Evolutionary conservation across 768 basidiomycete genomes (phyloP).

Genomic region (Auricularia auricula-judae): DNA sequence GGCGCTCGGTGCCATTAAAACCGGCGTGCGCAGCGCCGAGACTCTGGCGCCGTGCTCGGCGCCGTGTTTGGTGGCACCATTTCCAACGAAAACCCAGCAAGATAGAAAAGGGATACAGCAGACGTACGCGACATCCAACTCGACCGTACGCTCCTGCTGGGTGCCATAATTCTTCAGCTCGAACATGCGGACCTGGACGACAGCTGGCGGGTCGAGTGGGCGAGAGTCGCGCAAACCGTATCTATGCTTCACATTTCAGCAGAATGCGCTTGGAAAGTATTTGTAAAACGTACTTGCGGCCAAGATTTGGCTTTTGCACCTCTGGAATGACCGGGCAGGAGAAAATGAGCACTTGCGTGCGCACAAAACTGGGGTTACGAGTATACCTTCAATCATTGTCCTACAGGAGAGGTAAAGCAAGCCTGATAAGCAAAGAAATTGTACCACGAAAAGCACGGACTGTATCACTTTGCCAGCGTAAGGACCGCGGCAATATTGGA

Average conservation of each 20-base stretch:
- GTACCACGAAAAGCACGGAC: neutral
- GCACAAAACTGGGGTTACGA: neutral
- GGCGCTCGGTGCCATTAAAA: neutral
- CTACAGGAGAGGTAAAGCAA: neutral
- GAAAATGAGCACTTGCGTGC: too few relatives aligned
- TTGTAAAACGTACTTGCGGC: neutral
- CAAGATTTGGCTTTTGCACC: neutral
- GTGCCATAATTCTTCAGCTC: neutral
- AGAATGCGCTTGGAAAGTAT: too few relatives aligned
- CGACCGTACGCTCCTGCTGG: neutral
- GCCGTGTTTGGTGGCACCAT: too few relatives aligned
- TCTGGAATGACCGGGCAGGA: neutral
- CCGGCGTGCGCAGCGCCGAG: neutral
- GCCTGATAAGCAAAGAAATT: neutral
- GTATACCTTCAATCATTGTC: neutral
- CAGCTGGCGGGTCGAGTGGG: neutral
- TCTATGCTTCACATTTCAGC: neutral
- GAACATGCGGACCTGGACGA: neutral
- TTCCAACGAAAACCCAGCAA: too few relatives aligned
- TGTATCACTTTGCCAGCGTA: neutral
- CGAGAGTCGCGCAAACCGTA: neutral
- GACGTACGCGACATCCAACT: neutral
- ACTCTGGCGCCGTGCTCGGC: too few relatives aligned
- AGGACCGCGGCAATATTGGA: neutral
- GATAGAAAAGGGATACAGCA: too few relatives aligned